Evolutionary conservation across 148 eudicot species (phyloP).

Genomic region (Gaultheria prostrata): DNA sequence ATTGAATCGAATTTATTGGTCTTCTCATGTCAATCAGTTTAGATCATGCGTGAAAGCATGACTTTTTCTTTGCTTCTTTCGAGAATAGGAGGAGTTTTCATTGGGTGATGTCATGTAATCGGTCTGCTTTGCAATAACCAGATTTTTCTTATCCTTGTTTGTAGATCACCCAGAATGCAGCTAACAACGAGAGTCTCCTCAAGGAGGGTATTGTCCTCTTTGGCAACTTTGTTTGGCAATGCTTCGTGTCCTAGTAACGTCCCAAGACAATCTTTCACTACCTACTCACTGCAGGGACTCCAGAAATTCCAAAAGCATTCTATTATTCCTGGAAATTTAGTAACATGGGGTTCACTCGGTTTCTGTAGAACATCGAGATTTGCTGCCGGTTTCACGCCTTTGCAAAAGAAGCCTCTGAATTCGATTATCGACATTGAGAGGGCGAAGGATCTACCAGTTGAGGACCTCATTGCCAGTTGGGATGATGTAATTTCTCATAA

Average conservation of each 20-base stretch:
- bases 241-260: slow-evolving; percentile 18
- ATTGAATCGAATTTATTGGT: background rate
- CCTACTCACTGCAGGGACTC: slow-evolving; percentile 16
- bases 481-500: slow-evolving; percentile 63
- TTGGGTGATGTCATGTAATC: background rate
- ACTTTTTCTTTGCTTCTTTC: background rate
- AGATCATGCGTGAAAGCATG: background rate
- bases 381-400: slow-evolving; percentile 80
- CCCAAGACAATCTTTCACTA: slow-evolving; percentile 21
- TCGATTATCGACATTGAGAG: slow-evolving; percentile 71
- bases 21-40: background rate
- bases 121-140: background rate
- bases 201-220: slow-evolving; percentile 33
- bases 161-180: slow-evolving; percentile 44
- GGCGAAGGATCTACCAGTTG: slow-evolving; percentile 59
- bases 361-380: slow-evolving; percentile 60
- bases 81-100: background rate
- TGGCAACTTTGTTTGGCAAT: slow-evolving; percentile 23
- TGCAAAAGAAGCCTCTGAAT: slow-evolving; percentile 70
- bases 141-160: slow-evolving; percentile 10
- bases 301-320: slow-evolving; percentile 16
- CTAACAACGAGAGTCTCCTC: slow-evolving; percentile 32
- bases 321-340: slow-evolving; percentile 41
- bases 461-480: slow-evolving; percentile 81
- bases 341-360: slow-evolving; percentile 62